phyloP scores from a whole-genome alignment of 2,329 filamentous ascomycete genomes.

The Aspergillus quadrilineatus region DNA sequence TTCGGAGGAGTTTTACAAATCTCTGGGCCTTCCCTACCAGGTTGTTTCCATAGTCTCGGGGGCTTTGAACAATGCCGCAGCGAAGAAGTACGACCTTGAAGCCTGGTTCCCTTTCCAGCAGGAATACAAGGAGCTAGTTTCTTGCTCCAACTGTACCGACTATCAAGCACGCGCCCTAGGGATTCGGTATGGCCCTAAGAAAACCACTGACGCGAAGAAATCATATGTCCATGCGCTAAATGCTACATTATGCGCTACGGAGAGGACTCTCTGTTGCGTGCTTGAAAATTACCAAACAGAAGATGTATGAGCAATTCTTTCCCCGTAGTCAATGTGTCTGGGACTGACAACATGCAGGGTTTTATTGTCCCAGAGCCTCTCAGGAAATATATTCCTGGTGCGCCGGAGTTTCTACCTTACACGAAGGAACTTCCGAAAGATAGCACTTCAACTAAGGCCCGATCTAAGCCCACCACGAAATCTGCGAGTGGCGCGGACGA shows the following conservation, averaged over 20 bases:
- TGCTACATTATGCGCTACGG: conserved; percentile 84
- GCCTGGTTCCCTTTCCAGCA: conserved; percentile 95
- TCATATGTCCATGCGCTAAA: conserved; percentile 93
- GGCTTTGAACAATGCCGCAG: conserved; percentile 81
- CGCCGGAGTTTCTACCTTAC: conserved; percentile 86
- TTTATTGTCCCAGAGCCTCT: conserved; percentile 78
- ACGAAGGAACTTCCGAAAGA: conserved; percentile 82
- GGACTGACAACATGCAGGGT: conserved; percentile 51
- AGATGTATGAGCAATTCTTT: conserved; percentile 55
- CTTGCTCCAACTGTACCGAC: conserved; percentile 96
- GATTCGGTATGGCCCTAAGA: conserved; percentile 87
- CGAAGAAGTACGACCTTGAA: conserved; percentile 95
- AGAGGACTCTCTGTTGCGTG: conserved; percentile 88
- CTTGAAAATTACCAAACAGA: conserved; percentile 96
- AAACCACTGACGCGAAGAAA: conserved; percentile 79
- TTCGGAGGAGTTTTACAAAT: conserved; percentile 94
- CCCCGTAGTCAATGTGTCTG: conserved; percentile 15
- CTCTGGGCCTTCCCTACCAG: conserved; percentile 82
- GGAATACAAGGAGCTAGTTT: conserved; percentile 98
- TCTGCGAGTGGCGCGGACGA: conserved; percentile 31
- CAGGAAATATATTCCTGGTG: conserved; percentile 84
- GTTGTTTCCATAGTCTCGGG: conserved; percentile 95
- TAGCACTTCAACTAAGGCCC: conserved; percentile 60
- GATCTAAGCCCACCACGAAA: conserved; percentile 38
- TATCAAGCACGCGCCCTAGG: conserved; percentile 94